phyloP scores from a whole-genome alignment of 139 green algal species.

The Desmodesmus armatus region DNA sequence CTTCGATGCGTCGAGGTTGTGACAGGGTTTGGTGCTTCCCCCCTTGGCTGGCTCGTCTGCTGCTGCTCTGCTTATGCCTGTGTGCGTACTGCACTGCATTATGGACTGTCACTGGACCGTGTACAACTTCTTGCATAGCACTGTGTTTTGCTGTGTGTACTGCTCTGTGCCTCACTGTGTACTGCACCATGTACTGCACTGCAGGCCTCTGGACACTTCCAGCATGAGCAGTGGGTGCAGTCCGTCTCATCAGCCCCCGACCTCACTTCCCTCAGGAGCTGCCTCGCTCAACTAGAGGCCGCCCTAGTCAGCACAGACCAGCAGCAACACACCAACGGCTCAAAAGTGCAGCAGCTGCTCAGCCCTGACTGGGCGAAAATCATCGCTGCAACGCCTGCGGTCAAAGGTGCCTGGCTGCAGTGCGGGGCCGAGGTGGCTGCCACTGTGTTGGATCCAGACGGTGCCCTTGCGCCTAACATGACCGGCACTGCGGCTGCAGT shows the following conservation, averaged over 20 bases:
- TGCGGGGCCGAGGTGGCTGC: slow-evolving; percentile 13
- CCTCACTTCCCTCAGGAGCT: slow-evolving; percentile 53
- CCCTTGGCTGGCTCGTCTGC: neutral
- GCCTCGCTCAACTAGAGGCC: slow-evolving; percentile 71
- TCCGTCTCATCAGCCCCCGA: slow-evolving; percentile 51
- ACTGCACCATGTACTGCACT: too few species aligned
- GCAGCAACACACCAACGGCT: too few species aligned
- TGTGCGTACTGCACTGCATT: neutral
- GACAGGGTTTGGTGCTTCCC: too few species aligned
- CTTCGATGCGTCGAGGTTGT: too few species aligned
- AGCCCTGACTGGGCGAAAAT: neutral
- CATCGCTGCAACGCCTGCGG: neutral
- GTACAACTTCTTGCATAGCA: too few species aligned
- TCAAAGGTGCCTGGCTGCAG: slow-evolving; percentile 36
- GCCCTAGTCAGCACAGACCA: slow-evolving; percentile 41
- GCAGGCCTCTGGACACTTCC: neutral
- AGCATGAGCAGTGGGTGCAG: slow-evolving; percentile 46
- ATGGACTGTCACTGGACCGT: neutral
- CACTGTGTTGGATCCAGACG: neutral
- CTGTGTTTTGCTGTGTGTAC: neutral
- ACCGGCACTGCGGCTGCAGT: neutral
- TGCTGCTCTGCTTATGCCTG: neutral
- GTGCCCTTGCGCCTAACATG: slow-evolving; percentile 71
- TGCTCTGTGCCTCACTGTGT: too few species aligned
- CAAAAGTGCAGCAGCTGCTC: slow-evolving; percentile 7